Conservation (phyloP, 352 stramenopile species). For the Hyaloperonospora brassicae region DNA sequence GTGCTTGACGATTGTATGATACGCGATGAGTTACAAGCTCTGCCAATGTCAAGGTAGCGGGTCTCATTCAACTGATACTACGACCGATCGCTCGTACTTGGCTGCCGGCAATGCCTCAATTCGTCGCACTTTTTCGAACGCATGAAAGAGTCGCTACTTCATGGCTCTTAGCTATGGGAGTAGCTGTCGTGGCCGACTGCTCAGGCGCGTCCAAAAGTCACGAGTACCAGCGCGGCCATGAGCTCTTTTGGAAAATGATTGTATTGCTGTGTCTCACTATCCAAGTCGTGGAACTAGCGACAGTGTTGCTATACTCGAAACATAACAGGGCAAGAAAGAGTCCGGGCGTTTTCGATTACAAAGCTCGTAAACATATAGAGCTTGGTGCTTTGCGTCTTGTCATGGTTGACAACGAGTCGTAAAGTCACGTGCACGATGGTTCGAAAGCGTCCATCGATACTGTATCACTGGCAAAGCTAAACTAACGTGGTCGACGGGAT, state of each 20-base stretch:
- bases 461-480: conserved; percentile 47
- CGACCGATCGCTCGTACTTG: conserved; percentile 27
- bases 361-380: conserved; percentile 31
- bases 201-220: too few species aligned
- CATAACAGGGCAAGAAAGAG: conserved; percentile 65
- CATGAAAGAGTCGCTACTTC: too few species aligned
- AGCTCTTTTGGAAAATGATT: conserved; percentile 18
- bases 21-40: conserved; percentile 36
- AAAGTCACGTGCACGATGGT: conserved; percentile 40
- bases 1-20: conserved; percentile 28
- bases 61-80: conserved; percentile 45
- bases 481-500: conserved; percentile 33
- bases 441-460: conserved; percentile 67
- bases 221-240: too few species aligned
- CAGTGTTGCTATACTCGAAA: conserved; percentile 49
- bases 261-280: conserved; percentile 15
- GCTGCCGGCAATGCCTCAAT: too few species aligned
- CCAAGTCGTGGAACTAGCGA: conserved; percentile 44
- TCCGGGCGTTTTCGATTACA: conserved; percentile 42
- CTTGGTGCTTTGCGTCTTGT: conserved; percentile 26
- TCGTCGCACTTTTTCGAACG: too few species aligned
- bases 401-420: conserved; percentile 44
- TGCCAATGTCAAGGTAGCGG: conserved; percentile 31
- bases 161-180: too few species aligned
- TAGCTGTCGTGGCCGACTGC: too few species aligned